Evolutionary conservation across 163 green algal genomes (phyloP), one percentile per base, ranked within the genome.

Genomic region (Picocystis sp.): DNA sequence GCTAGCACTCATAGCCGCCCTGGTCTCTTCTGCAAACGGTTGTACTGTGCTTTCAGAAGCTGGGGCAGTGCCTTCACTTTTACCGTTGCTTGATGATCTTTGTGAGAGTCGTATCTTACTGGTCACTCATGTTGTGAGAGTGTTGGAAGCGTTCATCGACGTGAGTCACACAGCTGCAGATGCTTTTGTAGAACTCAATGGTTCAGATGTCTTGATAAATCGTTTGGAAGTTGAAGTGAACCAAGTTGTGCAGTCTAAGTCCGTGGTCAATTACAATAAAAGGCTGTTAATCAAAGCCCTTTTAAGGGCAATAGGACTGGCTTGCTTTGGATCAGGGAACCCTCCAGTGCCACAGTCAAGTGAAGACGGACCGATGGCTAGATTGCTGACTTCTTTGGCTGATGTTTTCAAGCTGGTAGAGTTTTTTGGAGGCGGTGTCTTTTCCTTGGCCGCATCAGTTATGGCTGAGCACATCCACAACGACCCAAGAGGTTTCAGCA

Each of bases 121-220:
- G 22, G 76, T 93, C 17, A 73, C 65, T 17, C 66, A 59, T 19
- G 71, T 70, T 0, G 70, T 93, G 33, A 76, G 78, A 41, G 77
- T 94, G 44, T 61, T 96, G 41, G 87, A 96, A 69, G 63, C 72
- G 11, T 92, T 83, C 67, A 82, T 95, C 70, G 87, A 95, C 58
- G 84, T 81, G 56, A 75, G 46, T 33, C 64, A 74, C 17, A 52
- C 64, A 3, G 72, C 78, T 8, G 61, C 61, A n/a, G 65, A 63
- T 6, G 54, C 78, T 14, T 92, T 94, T 66, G 58, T 77, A 11
- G 83, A 93, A 22, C 64, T 92, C 12, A 72, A 76, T 38, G 87
- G 84, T 14, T 57, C 90, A 25, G 56, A 69, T 5, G 67, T 75
- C 43, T 77, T 92, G 59, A 79, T 93, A 19, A 24, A 61, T 14